phyloP scores from a whole-genome alignment of 352 stramenopile species.

The Ochromonadaceae sp. region DNA sequence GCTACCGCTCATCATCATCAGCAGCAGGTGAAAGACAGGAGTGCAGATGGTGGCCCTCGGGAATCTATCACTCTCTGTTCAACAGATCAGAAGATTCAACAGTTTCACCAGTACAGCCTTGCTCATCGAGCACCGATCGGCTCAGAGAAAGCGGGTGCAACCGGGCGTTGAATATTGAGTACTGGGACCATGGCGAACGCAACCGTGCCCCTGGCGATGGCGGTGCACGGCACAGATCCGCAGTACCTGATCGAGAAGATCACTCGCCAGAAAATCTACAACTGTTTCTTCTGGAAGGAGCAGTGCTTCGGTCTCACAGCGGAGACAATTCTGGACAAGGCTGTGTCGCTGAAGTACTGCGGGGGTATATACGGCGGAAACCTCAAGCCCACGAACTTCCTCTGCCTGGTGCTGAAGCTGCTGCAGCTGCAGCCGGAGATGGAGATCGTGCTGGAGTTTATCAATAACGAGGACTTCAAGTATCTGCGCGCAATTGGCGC shows the following conservation, averaged over 20 bases:
- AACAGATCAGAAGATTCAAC: no score
- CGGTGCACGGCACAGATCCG: constrained; percentile 86
- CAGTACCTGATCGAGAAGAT: constrained; percentile 98
- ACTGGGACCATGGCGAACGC: constrained; percentile 67
- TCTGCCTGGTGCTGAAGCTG: constrained; percentile 96
- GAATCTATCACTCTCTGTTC: no score
- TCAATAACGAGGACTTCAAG: constrained; percentile 96
- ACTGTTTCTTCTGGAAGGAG: constrained; percentile 92
- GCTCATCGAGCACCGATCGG: no score
- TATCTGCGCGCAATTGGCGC: constrained; percentile 85
- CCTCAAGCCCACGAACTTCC: constrained; percentile 82
- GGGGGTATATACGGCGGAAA: constrained; percentile 83
- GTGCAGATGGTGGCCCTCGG: no score
- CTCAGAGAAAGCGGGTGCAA: no score
- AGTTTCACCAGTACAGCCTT: no score
- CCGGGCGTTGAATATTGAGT: no score
- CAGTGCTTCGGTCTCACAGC: constrained; percentile 91
- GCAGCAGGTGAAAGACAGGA: no score
- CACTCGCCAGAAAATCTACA: constrained; percentile 86
- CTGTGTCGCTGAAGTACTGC: constrained; percentile 72
- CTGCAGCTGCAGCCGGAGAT: constrained; percentile 89
- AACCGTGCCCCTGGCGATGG: constrained; percentile 67
- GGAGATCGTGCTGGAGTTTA: constrained; percentile 81
- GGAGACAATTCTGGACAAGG: constrained; percentile 86
- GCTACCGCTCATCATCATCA: no score